phyloP scores from a whole-genome alignment of 306 rosid species.

The Glycine tomentella region DNA sequence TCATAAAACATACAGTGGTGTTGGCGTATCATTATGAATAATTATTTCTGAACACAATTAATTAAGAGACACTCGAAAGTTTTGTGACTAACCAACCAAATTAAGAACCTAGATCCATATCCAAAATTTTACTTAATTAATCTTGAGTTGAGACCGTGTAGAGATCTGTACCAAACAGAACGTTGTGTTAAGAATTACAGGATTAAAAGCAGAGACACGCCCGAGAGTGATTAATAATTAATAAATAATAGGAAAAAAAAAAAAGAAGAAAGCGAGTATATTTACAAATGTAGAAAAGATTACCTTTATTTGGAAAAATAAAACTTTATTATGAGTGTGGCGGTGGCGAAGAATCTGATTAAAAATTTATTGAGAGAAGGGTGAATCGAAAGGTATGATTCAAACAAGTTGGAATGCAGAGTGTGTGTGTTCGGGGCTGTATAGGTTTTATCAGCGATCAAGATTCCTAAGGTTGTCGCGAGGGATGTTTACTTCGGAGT shows the following conservation, averaged over 20 bases:
- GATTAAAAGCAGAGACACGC: background rate
- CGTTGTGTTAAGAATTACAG: background rate
- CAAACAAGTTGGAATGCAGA: conserved; percentile 11
- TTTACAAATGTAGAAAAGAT: conserved; percentile 43
- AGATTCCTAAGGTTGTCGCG: conserved; percentile 62
- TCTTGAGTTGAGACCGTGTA: background rate
- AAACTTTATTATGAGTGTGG: conserved; percentile 20
- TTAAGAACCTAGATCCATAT: background rate
- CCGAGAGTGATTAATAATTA: conserved; percentile 12
- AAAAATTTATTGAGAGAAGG: background rate
- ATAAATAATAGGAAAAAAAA: too few relatives aligned
- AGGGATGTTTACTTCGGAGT: conserved; percentile 28
- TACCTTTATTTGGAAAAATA: conserved; percentile 43
- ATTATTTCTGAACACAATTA: background rate
- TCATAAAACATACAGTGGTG: background rate
- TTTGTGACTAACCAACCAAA: conserved; percentile 9
- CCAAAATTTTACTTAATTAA: background rate
- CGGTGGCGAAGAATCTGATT: conserved; percentile 18
- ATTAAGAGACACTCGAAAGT: conserved; percentile 9
- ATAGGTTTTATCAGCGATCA: conserved; percentile 51
- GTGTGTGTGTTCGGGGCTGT: background rate
- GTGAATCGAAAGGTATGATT: background rate
- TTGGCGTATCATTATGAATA: background rate
- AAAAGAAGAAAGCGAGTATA: background rate
- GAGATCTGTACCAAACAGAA: conserved; percentile 36